Evolutionary conservation across 192 early-diverging fungal species (phyloP), one percentile per base, ranked within the genome.

Genomic region (Geranomyces variabilis): DNA sequence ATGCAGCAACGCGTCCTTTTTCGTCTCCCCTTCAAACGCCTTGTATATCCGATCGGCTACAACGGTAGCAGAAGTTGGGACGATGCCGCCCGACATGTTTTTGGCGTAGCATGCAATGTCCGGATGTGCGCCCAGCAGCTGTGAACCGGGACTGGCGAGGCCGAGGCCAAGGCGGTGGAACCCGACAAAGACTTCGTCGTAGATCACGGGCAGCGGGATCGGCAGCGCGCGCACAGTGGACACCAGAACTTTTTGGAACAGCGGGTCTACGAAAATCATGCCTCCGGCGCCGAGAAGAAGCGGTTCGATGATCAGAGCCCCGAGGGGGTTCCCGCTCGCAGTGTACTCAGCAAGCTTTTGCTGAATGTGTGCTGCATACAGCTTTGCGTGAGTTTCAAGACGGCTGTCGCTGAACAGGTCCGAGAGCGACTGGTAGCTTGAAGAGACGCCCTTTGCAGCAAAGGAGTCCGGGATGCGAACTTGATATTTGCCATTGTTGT

Each of bases 151-250:
- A n/a, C 84, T 80, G 28, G 76, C 69, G 24, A 82, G 63, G 14
- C 70, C 63, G 24, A 58, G 31, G 7, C 91, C 91, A 6, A 90
- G 82, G 30, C 91, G 77, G 77, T 85, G 88, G 78, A 90, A 82
- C 41, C 91, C 91, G 29, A 86, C 83, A 76, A 92, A 92, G 15
- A 94, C 90, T 74, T 94, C 93, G 77, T 94, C 93, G 77, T 87
- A 91, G 22, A 94, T 87, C 14, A 93, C 83, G 45, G 92, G 90
- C 9, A 91, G 53, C 21, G 74, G 47, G 1, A 30, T 36, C 28
- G 19, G 41, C 21, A 68, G 48, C 7, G 68, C 24, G 17, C 64
- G 60, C 19, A 64, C 74, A 9, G 51, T 31, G 0, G 85, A 77
- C 15, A 90, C 79, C n/a, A 94, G 61, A 31, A 69, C 71, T n/a